These are phyloP conservation scores for Lyophyllum decastes DNA, from an alignment of 768 basidiomycete genomes.

Conservation along the genomic window DNA sequence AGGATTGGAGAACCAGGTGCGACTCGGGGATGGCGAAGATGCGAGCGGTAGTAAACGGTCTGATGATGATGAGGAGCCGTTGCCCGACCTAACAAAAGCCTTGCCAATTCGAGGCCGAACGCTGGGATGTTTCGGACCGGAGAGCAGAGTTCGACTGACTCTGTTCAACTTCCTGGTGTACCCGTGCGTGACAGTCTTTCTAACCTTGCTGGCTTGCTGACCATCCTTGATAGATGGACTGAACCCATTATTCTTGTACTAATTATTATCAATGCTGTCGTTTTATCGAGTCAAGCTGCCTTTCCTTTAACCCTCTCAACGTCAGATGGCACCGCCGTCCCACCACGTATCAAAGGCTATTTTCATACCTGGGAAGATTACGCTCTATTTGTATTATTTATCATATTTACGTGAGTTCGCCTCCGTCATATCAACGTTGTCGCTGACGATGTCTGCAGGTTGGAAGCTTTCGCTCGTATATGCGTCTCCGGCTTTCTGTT, in stretches of 20 bases:
- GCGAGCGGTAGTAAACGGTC: constrained; percentile 17
- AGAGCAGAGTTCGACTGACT: constrained; percentile 59
- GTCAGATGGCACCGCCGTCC: constrained; percentile 38
- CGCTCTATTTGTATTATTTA: constrained; percentile 80
- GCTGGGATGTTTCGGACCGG: constrained; percentile 73
- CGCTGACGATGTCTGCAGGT: constrained; percentile 37
- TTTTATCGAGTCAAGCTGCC: constrained; percentile 81
- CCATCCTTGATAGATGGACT: constrained; percentile 59
- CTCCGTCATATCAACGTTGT: neutral
- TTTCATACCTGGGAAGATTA: constrained; percentile 92
- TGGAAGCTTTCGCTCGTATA: constrained; percentile 88
- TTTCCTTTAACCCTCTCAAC: constrained; percentile 56
- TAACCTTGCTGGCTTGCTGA: constrained; percentile 4
- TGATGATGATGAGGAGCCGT: constrained; percentile 32
- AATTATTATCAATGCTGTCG: constrained; percentile 81
- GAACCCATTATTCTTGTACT: constrained; percentile 83
- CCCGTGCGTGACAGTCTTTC: constrained; percentile 51
- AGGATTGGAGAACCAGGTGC: constrained; percentile 60
- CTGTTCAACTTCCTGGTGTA: constrained; percentile 72
- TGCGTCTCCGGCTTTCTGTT: constrained; percentile 87
- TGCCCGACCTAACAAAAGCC: constrained; percentile 43
- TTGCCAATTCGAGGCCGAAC: constrained; percentile 75
- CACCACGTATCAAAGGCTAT: constrained; percentile 60
- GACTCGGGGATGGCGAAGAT: constrained; percentile 49
- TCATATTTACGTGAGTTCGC: constrained; percentile 76